phyloP scores from a whole-genome alignment of 306 rosid species.

The Gynostemma pentaphyllum region DNA sequence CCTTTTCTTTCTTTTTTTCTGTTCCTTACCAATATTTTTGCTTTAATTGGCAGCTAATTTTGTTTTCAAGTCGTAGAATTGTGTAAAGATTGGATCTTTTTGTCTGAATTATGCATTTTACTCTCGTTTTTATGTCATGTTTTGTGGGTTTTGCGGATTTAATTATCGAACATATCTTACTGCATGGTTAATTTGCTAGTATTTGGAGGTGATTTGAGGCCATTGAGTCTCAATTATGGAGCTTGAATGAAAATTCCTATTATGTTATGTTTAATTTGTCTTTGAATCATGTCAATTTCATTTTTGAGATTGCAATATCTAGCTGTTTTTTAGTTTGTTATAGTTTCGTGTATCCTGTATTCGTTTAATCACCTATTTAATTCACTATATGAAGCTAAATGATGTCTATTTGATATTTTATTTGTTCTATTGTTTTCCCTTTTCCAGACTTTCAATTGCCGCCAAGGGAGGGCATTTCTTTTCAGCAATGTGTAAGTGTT shows the following conservation, averaged over 20 bases:
- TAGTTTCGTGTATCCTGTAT: not conserved
- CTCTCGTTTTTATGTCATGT: not conserved
- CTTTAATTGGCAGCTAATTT: not conserved
- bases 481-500: slow-evolving; percentile 74
- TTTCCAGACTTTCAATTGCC: slow-evolving; percentile 62
- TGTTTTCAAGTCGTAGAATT: not conserved
- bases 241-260: not conserved
- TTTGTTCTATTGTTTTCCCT: slow-evolving; percentile 21
- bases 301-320: not conserved
- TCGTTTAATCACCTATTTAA: not conserved
- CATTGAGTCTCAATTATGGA: not conserved
- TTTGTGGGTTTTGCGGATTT: not conserved
- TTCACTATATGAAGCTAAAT: not conserved
- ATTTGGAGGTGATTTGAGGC: not conserved
- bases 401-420: slow-evolving; percentile 18
- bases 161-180: not conserved
- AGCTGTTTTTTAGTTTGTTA: not conserved
- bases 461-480: slow-evolving; percentile 67
- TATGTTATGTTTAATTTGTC: not conserved
- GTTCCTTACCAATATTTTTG: not conserved
- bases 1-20: not conserved
- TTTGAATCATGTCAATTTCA: not conserved
- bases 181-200: not conserved
- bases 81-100: not conserved
- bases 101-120: not conserved